Evolutionary conservation across 352 stramenopile genomes (phyloP).

Genomic region (Pythium angustatum): DNA sequence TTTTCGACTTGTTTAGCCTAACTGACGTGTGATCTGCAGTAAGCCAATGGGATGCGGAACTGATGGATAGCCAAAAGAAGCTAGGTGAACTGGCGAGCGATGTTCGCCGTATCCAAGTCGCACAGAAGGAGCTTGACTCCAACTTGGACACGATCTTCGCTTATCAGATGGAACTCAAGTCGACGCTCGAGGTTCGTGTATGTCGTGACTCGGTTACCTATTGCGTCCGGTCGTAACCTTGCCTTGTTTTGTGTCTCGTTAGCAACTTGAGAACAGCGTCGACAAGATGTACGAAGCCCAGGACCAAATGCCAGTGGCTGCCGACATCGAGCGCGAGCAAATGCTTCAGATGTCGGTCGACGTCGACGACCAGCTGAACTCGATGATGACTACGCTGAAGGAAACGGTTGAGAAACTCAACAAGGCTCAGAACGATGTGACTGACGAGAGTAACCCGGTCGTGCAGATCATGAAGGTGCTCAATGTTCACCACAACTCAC

Average conservation of each 20-base stretch:
- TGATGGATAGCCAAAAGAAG: slow-evolving; percentile 87
- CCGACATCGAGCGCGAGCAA: slow-evolving; percentile 86
- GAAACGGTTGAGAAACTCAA: slow-evolving; percentile 88
- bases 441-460: slow-evolving; percentile 76
- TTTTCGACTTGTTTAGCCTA: background rate
- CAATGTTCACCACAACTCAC: slow-evolving; percentile 88
- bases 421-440: slow-evolving; percentile 70
- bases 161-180: slow-evolving; percentile 90
- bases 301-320: slow-evolving; percentile 81
- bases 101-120: slow-evolving; percentile 81
- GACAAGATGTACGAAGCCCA: slow-evolving; percentile 90
- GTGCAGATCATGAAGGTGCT: slow-evolving; percentile 90
- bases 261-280: slow-evolving; percentile 88
- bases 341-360: slow-evolving; percentile 86
- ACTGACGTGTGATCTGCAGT: slow-evolving; percentile 35
- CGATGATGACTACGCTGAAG: slow-evolving; percentile 86
- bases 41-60: slow-evolving; percentile 80
- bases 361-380: slow-evolving; percentile 85
- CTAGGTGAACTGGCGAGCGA: slow-evolving; percentile 82
- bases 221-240: too few species aligned
- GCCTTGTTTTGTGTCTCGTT: background rate
- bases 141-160: slow-evolving; percentile 89
- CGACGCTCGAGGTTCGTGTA: slow-evolving; percentile 70
- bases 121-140: slow-evolving; percentile 83
- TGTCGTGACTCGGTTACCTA: background rate